Base-by-base conservation (phyloP, 495 filamentous ascomycete genomes). In the Elaphomyces granulatus region DNA sequence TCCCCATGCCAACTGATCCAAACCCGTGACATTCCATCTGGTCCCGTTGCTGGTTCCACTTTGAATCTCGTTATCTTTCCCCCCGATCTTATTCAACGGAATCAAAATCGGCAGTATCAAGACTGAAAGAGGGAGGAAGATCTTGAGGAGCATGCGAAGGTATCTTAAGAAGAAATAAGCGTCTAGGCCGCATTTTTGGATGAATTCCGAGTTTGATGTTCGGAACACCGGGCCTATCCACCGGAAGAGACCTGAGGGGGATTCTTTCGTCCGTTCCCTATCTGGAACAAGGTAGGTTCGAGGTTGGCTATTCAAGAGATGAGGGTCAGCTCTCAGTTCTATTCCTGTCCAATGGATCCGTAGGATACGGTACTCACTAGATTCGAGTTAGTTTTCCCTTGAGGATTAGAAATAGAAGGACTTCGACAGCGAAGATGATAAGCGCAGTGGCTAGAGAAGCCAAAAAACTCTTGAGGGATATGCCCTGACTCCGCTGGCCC, bases 91-190 rank as follows among this genome's bases (percentile, higher is more conserved):
- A 48, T 98, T 98, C 42, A 98, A 50, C 0, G 92, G 87, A 4
- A 98, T 53, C 28, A 98, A 68, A 37, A 94, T 77, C 0, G 90
- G 92, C 17, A 96, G 64, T 19, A 95, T 77, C 20, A 94, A 53
- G 15, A 80, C 34, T 16, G 80, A 82, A 40, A 93, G 67, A 6
- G 87, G 82, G 15, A 90, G 55, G 51, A 96, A 96, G 44, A 95
- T 88, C 52, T 92, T 81, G 28, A 98, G 71, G 2, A 98, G 74
- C 56, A 93, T 90, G 40, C 88, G 83, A 12, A 98, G 70, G 55
- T 93, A 98, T 39, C 92, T 83, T 1, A 98, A 70, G 62, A 96
- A 98, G 60, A 98, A 93, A 65, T 95, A 98, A 50, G 92, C 88
- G 59, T 98, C 90, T 30, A 98, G 72, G 4, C 90, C 90, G 56